These are phyloP conservation scores for Naganishia vishniacii DNA, from an alignment of 768 basidiomycete species.

Conservation along the genomic window DNA sequence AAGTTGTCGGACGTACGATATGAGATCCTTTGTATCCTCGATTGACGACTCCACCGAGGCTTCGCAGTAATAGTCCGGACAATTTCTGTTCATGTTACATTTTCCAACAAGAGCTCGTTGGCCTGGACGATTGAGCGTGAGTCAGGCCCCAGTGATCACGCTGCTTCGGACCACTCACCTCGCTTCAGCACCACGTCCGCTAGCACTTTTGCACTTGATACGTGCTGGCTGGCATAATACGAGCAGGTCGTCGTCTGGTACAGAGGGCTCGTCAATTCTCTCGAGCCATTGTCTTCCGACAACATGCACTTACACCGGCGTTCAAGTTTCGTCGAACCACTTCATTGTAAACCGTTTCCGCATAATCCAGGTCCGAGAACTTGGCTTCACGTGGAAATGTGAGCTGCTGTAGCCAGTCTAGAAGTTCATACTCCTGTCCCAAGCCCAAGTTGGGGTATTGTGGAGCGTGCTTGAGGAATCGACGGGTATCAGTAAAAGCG, in stretches of 20 bases:
- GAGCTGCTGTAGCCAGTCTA: constrained; percentile 77
- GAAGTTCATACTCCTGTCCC: constrained; percentile 76
- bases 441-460: constrained; percentile 55
- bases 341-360: constrained; percentile 61
- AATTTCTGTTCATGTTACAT: constrained; percentile 80
- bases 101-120: constrained; percentile 43
- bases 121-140: constrained; percentile 26
- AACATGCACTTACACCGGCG: constrained; percentile 60
- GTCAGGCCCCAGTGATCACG: neutral
- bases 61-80: constrained; percentile 66
- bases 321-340: constrained; percentile 69
- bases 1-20: constrained; percentile 64
- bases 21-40: constrained; percentile 59
- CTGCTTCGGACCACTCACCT: constrained; percentile 52
- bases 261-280: too few relatives aligned
- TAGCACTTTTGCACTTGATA: constrained; percentile 71
- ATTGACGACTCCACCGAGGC: constrained; percentile 59
- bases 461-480: constrained; percentile 61
- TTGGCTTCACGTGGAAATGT: constrained; percentile 84
- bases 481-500: neutral
- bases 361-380: constrained; percentile 67
- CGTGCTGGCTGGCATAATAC: constrained; percentile 79
- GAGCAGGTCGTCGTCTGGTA: constrained; percentile 84
- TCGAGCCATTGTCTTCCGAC: constrained; percentile 8
- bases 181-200: constrained; percentile 65